phyloP scores from a whole-genome alignment of 148 eudicot genomes.

The Salicornia ramosissima region DNA sequence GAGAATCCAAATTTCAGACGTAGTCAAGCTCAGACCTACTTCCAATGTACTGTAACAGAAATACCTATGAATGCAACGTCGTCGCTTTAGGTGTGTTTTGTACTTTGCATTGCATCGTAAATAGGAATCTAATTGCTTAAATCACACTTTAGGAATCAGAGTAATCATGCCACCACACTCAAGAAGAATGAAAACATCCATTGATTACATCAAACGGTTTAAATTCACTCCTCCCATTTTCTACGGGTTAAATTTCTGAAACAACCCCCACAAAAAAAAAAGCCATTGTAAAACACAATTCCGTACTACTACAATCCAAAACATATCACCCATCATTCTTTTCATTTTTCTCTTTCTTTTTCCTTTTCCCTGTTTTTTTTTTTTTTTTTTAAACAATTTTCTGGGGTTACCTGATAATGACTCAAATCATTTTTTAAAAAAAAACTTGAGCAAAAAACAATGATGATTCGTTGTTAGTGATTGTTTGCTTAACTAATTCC shows the following conservation, averaged over 20 bases:
- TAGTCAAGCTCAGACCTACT: too few relatives aligned
- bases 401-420: not conserved
- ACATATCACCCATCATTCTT: not conserved
- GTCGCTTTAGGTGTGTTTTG: not conserved
- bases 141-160: constrained; percentile 25
- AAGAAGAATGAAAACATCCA: not conserved
- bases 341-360: not conserved
- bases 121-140: constrained; percentile 18
- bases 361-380: not conserved
- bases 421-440: not conserved
- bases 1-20: too few relatives aligned
- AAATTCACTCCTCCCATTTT: not conserved
- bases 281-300: not conserved
- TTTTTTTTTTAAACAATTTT: too few relatives aligned
- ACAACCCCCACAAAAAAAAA: not conserved
- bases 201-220: constrained; percentile 10
- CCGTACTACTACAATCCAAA: not conserved
- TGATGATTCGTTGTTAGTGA: not conserved
- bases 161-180: constrained; percentile 1
- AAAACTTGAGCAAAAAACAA: not conserved
- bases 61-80: not conserved
- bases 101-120: too few relatives aligned
- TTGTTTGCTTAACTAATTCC: constrained; percentile 16
- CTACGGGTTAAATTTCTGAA: not conserved
- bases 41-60: too few relatives aligned